These are phyloP conservation scores for Hygrophoropsis aurantiaca DNA, from an alignment of 768 basidiomycete species.

Conservation along the genomic window DNA sequence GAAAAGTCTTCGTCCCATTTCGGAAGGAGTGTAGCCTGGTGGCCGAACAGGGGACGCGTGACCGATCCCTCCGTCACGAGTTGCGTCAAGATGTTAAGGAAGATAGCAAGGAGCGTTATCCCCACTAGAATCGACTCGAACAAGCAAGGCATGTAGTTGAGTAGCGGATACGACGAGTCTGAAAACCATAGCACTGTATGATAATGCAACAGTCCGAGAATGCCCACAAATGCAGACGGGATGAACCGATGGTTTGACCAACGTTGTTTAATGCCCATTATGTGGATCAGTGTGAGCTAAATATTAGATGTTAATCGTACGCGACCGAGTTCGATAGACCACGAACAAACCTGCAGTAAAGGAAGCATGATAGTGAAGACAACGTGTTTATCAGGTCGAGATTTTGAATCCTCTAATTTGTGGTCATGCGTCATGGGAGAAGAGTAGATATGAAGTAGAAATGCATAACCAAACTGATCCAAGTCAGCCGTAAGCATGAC, in stretches of 20 bases:
- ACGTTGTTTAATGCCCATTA: constrained; percentile 60
- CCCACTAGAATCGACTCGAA: constrained; percentile 64
- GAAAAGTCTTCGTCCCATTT: constrained; percentile 74
- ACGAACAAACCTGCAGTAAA: constrained; percentile 58
- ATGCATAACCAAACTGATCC: constrained; percentile 70
- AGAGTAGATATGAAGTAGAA: constrained; percentile 72
- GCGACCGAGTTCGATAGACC: not conserved
- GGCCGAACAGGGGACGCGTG: constrained; percentile 59
- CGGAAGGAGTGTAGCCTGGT: constrained; percentile 40
- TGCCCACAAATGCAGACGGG: constrained; percentile 63
- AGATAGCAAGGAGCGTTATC: constrained; percentile 57
- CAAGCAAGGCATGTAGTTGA: constrained; percentile 73
- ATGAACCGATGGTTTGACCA: constrained; percentile 69
- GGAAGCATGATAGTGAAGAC: constrained; percentile 74
- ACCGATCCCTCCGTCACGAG: constrained; percentile 61
- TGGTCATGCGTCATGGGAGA: constrained; percentile 56
- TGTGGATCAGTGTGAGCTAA: constrained; percentile 64
- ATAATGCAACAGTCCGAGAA: constrained; percentile 65
- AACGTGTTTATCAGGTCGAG: constrained; percentile 72
- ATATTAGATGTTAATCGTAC: constrained; percentile 1
- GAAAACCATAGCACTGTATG: constrained; percentile 57
- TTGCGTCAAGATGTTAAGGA: constrained; percentile 65
- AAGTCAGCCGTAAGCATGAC: constrained; percentile 9
- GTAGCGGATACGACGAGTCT: constrained; percentile 57
- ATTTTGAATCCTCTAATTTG: constrained; percentile 43